Evolutionary conservation across 306 rosid genomes (phyloP).

Genomic region (Betula pendula): DNA sequence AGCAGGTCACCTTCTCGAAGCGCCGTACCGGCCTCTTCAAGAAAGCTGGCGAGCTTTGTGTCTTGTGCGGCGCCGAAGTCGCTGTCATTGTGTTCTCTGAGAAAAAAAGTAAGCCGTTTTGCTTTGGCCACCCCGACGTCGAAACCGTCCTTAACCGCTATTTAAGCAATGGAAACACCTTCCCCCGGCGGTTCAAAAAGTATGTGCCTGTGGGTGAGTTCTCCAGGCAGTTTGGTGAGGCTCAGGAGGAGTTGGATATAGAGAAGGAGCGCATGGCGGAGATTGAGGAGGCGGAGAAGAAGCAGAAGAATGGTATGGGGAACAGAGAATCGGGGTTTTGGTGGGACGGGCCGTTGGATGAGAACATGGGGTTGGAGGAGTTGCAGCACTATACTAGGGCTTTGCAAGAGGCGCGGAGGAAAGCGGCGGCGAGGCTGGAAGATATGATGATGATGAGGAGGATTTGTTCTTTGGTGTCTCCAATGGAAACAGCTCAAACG

Average conservation of each 20-base stretch:
- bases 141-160: constrained; percentile 37
- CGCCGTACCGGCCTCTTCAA: constrained; percentile 51
- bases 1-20: constrained; percentile 57
- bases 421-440: neutral
- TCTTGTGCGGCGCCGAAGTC: constrained; percentile 40
- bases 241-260: constrained; percentile 25
- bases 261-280: constrained; percentile 33
- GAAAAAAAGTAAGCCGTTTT: constrained; percentile 41
- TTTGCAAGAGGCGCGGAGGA: constrained; percentile 36
- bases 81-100: constrained; percentile 47
- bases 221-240: constrained; percentile 31
- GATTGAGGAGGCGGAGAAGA: neutral
- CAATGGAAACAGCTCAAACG: neutral
- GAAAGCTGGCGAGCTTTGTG: constrained; percentile 53
- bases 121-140: constrained; percentile 41
- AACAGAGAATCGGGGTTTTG: constrained; percentile 9
- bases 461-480: neutral
- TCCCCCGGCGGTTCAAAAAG: neutral
- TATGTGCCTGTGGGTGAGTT: neutral
- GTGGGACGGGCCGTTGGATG: constrained; percentile 46
- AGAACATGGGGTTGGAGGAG: constrained; percentile 29
- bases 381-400: constrained; percentile 31
- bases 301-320: neutral
- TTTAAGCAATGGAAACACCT: neutral
- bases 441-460: neutral